A percentile compares a stretch with the other conserved stretches of the same genome.
Evolutionary conservation across 2,329 filamentous ascomycete species (phyloP).

Genomic region (Penicillium sp.): DNA sequence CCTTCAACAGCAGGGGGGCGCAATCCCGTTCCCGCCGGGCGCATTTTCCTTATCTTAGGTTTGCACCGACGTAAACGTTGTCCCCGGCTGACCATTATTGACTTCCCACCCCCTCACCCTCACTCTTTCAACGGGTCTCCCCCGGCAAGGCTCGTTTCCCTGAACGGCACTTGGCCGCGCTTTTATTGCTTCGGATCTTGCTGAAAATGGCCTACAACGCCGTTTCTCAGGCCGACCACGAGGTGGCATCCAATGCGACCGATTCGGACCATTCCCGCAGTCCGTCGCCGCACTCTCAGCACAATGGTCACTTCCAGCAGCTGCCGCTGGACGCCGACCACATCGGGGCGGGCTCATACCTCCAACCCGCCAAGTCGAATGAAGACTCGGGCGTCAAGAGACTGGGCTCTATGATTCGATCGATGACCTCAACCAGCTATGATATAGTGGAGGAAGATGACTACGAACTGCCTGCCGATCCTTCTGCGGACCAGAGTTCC

Average conservation of each 20-base stretch:
- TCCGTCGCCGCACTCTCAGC: no score
- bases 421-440: slow-evolving; percentile 35
- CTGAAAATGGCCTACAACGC: slow-evolving; percentile 43
- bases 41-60: no score
- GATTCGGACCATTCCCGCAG: no score
- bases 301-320: slow-evolving; percentile 27
- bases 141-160: no score
- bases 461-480: slow-evolving; percentile 37
- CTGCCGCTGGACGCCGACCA: slow-evolving; percentile 28
- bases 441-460: slow-evolving; percentile 43
- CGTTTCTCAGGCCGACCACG: slow-evolving; percentile 35
- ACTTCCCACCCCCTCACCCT: no score
- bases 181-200: no score
- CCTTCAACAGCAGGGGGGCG: no score
- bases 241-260: slow-evolving; percentile 32
- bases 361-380: slow-evolving; percentile 24
- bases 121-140: no score
- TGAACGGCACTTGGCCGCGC: no score
- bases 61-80: no score
- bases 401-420: slow-evolving; percentile 32
- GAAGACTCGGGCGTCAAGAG: slow-evolving; percentile 20
- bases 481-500: slow-evolving; percentile 16
- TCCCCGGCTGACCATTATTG: no score
- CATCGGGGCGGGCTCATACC: slow-evolving; percentile 22
- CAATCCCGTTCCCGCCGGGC: no score